Conservation (phyloP, 1,284 basidiomycete species). For the Irpex rosettiformis region DNA sequence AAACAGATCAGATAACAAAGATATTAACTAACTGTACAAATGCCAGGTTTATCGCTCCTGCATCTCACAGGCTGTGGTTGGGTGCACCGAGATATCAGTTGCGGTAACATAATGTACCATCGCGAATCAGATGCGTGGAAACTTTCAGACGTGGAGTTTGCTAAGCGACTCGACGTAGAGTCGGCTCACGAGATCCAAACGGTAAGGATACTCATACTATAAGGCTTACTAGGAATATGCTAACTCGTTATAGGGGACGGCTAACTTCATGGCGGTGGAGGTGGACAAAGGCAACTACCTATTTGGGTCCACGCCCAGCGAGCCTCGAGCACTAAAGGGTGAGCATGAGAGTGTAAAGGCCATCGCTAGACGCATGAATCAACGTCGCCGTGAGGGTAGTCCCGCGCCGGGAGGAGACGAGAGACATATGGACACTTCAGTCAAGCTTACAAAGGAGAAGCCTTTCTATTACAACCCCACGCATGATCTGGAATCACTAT, state of each 20-base stretch:
- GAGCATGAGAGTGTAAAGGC: background rate
- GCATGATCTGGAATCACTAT: conserved; percentile 21
- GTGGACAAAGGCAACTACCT: background rate
- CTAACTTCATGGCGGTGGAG: background rate
- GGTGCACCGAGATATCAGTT: conserved; percentile 1
- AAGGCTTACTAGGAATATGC: background rate
- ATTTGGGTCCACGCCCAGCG: background rate
- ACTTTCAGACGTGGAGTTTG: background rate
- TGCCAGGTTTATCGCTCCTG: background rate
- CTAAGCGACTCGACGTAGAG: background rate
- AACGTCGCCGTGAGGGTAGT: too few species aligned
- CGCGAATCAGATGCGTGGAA: background rate
- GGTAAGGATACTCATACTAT: background rate
- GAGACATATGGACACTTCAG: background rate
- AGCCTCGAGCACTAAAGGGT: background rate
- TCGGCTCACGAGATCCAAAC: background rate
- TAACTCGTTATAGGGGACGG: background rate
- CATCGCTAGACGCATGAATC: background rate
- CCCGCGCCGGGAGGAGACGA: background rate
- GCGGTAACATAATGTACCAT: background rate
- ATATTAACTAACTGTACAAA: background rate
- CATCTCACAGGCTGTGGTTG: background rate
- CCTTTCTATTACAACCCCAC: conserved; percentile 24
- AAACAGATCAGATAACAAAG: background rate
- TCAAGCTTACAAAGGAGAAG: background rate